Evolutionary conservation across 208 protist genomes (phyloP).

Genomic region (Trypanosoma scelopori): DNA sequence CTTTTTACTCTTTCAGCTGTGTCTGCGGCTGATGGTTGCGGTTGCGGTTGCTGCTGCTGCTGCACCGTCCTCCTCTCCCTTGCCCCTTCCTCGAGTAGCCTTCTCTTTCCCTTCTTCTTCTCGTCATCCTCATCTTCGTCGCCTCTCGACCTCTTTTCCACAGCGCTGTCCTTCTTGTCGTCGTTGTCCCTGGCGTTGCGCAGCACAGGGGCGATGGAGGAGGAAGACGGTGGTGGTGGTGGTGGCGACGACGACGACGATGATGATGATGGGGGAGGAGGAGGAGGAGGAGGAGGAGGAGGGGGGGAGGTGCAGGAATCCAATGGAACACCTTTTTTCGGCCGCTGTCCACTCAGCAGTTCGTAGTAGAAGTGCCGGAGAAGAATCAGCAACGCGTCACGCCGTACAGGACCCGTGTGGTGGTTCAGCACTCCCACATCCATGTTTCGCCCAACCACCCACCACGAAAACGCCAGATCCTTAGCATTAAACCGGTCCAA

Average conservation of each 20-base stretch:
- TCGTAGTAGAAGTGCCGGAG: slow-evolving; percentile 76
- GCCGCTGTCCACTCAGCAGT: slow-evolving; percentile 34
- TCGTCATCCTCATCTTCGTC: neutral
- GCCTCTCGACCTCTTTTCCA: neutral
- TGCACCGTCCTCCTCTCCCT: neutral
- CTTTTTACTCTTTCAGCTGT: neutral
- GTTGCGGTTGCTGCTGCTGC: neutral
- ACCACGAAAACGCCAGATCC: slow-evolving; percentile 79
- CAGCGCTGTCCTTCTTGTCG: slow-evolving; percentile 14
- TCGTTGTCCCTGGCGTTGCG: slow-evolving; percentile 7
- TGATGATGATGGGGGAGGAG: neutral
- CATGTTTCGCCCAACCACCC: slow-evolving; percentile 83
- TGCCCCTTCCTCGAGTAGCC: neutral
- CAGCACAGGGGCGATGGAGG: too few relatives aligned
- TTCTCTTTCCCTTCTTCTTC: neutral
- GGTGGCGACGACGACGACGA: too few relatives aligned
- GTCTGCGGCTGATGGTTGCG: neutral
- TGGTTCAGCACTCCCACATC: slow-evolving; percentile 50
- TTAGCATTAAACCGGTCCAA: slow-evolving; percentile 84
- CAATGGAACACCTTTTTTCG: slow-evolving; percentile 17
- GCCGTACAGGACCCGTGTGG: slow-evolving; percentile 40
- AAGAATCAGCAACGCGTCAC: slow-evolving; percentile 70
- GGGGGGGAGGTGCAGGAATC: neutral
- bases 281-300: neutral
- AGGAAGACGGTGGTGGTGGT: too few relatives aligned